These are phyloP conservation scores for Magnusiomyces paraingens DNA, from an alignment of 1,139 yeast species.

Conservation along the genomic window DNA sequence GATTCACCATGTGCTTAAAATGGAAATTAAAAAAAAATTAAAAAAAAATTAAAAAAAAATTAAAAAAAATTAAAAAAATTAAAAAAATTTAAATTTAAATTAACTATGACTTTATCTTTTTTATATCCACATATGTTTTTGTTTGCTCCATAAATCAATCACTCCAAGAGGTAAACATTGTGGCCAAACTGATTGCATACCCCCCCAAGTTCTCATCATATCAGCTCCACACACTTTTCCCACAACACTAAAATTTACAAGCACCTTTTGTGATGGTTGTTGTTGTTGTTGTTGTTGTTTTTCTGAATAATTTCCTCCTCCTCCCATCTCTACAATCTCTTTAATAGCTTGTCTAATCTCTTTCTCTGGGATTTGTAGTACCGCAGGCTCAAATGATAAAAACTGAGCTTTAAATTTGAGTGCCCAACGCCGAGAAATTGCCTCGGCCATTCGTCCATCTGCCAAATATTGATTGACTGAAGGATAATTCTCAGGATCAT, in stretches of 20 bases:
- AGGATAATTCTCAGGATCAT: constrained; percentile 7
- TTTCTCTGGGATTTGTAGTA: not conserved
- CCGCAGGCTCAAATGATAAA: not conserved
- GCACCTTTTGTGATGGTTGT: not conserved
- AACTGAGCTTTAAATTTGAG: not conserved
- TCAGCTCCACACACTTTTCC: constrained; percentile 13
- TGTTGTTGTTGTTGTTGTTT: not conserved
- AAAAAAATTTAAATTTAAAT: no score
- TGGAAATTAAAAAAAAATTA: no score
- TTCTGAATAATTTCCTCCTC: not conserved
- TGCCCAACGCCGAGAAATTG: constrained; percentile 9
- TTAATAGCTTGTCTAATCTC: no score
- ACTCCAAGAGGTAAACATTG: constrained; percentile 11
- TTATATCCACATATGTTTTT: constrained; percentile 11
- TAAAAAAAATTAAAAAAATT: no score
- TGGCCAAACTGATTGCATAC: constrained; percentile 6
- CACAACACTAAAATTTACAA: constrained; percentile 8
- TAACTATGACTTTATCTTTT: no score
- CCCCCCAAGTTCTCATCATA: constrained; percentile 14
- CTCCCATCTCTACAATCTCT: no score
- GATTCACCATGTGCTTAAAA: no score
- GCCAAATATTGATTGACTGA: constrained; percentile 4
- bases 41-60: no score
- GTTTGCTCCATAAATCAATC: constrained; percentile 12
- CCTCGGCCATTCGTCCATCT: constrained; percentile 7